Evolutionary conservation across 2,329 filamentous ascomycete species (phyloP), one percentile per base, ranked within the genome.

Genomic region (Arthrobotrys sphaeroides): DNA sequence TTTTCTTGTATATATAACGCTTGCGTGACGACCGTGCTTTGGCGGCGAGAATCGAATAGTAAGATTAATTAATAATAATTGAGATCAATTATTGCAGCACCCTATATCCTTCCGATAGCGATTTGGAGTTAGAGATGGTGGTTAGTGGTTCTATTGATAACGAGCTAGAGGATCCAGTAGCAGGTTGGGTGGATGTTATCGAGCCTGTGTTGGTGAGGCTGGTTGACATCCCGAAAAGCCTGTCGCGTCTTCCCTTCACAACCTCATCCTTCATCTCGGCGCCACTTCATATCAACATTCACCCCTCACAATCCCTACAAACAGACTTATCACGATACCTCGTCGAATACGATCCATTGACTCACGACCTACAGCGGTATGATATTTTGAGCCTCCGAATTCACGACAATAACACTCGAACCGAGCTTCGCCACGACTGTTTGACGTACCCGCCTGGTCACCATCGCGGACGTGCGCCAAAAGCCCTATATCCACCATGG

Each of bases 181-280:
- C 26, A 16, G 20, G 3, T 13, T 1, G 47, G 28, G 26, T 51
- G 43, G n/a, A 57, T 62, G 31, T 72, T 24, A 13, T 22, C 20
- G 26, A 26, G 28, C 26, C 57, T 43, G 72, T 53, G 72, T 75
- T 75, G 72, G 61, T 62, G 69, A 61, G 24, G 61, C 60, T 73
- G 33, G 60, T 24, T 16, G 62, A 53, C 28, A 66, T 60, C 20
- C n/a, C 64, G 60, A 74, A 74, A 74, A 74, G 70, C 72, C 64
- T 75, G 72, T 75, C 72, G 72, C 72, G 72, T 75, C 72, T 75
- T 75, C 72, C 70, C 28, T 61, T 38, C 24, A 24, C 47, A 69
- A 57, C 47, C 57, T 69, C 64, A 64, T 69, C 72, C 57, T 65
- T 38, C 36, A 55, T 12, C 51, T 31, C 47, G 60, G 53, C 36